These are phyloP conservation scores for Solanum microdontum DNA, from an alignment of 257 asterid species.

Conservation along the genomic window DNA sequence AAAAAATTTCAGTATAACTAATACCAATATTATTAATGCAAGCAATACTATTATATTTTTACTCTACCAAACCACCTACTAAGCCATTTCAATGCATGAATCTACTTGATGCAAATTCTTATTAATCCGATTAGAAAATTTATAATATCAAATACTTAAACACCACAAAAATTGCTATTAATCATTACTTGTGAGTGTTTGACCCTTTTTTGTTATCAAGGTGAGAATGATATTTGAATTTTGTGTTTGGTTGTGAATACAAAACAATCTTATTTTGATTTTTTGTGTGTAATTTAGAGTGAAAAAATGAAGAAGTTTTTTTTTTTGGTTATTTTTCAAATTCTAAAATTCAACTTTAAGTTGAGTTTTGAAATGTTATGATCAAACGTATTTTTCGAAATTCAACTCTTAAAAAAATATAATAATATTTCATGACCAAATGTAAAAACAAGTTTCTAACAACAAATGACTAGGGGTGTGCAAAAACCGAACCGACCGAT, in stretches of 20 bases:
- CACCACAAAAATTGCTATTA: background rate
- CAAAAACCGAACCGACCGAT: too few species aligned
- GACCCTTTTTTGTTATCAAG: background rate
- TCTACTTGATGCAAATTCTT: background rate
- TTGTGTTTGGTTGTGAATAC: background rate
- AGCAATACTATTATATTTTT: too few species aligned
- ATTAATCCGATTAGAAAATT: background rate
- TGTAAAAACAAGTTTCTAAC: too few species aligned
- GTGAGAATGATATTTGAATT: background rate
- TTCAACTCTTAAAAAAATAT: too few species aligned
- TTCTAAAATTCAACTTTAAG: too few species aligned
- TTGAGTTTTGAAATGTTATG: too few species aligned
- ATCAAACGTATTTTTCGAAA: too few species aligned
- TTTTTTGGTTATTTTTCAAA: too few species aligned
- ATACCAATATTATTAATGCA: too few species aligned
- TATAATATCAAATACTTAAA: background rate
- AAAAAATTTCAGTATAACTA: too few species aligned
- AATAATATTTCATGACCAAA: too few species aligned
- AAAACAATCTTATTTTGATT: background rate
- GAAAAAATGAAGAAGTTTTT: background rate
- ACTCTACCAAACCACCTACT: background rate
- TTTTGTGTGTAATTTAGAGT: background rate
- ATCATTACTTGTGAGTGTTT: background rate
- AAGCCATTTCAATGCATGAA: background rate
- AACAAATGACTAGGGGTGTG: too few species aligned